Evolutionary conservation across 495 filamentous ascomycete genomes (phyloP).

Genomic region (Annulohypoxylon nitens): DNA sequence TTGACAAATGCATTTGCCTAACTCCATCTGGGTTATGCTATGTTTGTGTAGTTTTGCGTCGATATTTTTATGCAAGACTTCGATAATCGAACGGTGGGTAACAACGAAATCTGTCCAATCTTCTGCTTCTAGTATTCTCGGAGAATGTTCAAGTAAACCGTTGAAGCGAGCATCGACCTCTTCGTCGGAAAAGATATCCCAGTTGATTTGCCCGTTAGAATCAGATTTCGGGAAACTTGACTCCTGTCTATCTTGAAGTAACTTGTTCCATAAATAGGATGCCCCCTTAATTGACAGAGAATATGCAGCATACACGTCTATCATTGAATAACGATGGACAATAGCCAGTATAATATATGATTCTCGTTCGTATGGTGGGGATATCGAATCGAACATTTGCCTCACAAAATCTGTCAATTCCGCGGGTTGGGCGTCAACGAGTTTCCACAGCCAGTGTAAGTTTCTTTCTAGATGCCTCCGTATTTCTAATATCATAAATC

Average conservation of each 20-base stretch:
- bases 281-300: background rate
- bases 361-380: conserved; percentile 6
- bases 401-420: background rate
- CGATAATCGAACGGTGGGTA: conserved; percentile 24
- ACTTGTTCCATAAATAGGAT: conserved; percentile 8
- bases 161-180: conserved; percentile 22
- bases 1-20: conserved; percentile 4
- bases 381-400: conserved; percentile 19
- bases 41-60: conserved; percentile 9
- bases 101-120: background rate
- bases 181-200: conserved; percentile 4
- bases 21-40: background rate
- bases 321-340: background rate
- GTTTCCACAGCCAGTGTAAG: conserved; percentile 3
- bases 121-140: too few species aligned
- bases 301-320: background rate
- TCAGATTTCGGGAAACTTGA: background rate
- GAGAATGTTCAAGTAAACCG: conserved; percentile 1
- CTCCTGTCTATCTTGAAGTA: background rate
- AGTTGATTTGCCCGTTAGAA: background rate
- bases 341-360: conserved; percentile 16
- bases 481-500: background rate
- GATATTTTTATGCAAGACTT: conserved; percentile 5
- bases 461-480: background rate
- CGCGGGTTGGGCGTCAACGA: conserved; percentile 1